Evolutionary conservation across 352 stramenopile genomes (phyloP).

Genomic region (Globisporangium uncinulatum): DNA sequence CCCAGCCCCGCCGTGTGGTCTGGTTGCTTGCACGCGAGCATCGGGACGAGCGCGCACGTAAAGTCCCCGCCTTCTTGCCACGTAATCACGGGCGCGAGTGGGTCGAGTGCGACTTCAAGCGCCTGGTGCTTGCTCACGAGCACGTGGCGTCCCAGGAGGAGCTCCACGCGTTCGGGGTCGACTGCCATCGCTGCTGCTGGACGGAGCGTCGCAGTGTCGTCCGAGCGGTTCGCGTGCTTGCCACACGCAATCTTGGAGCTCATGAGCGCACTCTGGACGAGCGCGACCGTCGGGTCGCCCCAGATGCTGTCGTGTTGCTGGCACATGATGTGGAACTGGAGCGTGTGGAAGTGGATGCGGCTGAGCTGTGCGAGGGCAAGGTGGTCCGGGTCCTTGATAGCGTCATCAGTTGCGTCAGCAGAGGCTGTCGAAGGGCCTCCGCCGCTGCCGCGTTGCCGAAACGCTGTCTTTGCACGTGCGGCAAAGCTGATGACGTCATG

Average conservation of each 20-base stretch:
- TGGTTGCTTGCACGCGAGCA: slow-evolving; percentile 79
- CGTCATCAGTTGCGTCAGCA: too few species aligned
- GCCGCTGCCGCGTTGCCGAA: slow-evolving; percentile 13
- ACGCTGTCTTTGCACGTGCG: slow-evolving; percentile 35
- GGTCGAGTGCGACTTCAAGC: slow-evolving; percentile 56
- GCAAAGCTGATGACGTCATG: slow-evolving; percentile 64
- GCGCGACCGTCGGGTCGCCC: slow-evolving; percentile 59
- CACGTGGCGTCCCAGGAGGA: slow-evolving; percentile 49
- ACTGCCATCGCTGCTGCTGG: slow-evolving; percentile 65
- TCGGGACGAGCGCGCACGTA: slow-evolving; percentile 69
- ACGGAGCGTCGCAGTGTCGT: slow-evolving; percentile 32
- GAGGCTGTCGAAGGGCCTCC: too few species aligned
- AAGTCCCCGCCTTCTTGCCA: slow-evolving; percentile 66
- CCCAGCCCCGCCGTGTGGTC: slow-evolving; percentile 76
- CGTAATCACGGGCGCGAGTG: slow-evolving; percentile 53
- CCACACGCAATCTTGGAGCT: slow-evolving; percentile 78
- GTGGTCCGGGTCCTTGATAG: not conserved
- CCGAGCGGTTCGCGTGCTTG: slow-evolving; percentile 15
- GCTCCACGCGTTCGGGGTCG: slow-evolving; percentile 60
- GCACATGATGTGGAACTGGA: slow-evolving; percentile 86
- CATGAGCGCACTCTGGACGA: slow-evolving; percentile 77
- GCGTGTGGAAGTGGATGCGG: slow-evolving; percentile 82
- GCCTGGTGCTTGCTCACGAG: slow-evolving; percentile 50
- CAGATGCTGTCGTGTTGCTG: slow-evolving; percentile 56
- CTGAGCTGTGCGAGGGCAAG: slow-evolving; percentile 58